phyloP scores from a whole-genome alignment of 2,329 filamentous ascomycete genomes.

The Aspergillus ochraceoroseus region DNA sequence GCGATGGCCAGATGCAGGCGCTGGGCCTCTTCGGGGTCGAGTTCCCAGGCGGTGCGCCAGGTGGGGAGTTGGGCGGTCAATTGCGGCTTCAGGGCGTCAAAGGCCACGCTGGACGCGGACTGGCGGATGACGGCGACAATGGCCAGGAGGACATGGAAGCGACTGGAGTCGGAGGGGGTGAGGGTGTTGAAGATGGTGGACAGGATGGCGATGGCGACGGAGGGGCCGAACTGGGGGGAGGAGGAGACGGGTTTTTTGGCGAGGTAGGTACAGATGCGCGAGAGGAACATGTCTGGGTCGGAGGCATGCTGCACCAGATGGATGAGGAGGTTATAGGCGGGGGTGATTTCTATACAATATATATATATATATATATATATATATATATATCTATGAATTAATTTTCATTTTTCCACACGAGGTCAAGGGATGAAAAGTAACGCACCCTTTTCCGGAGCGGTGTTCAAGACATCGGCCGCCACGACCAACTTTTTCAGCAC shows the following conservation, averaged over 20 bases:
- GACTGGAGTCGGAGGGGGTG: constrained; percentile 66
- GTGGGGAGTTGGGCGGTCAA: constrained; percentile 68
- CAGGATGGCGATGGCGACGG: constrained; percentile 81
- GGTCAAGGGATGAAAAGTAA: not conserved
- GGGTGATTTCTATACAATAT: constrained; percentile 67
- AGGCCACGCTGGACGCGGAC: constrained; percentile 65
- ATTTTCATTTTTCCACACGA: not conserved
- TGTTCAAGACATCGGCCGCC: constrained; percentile 70
- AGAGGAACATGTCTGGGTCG: constrained; percentile 79
- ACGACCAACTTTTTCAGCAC: constrained; percentile 84
- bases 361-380: constrained; percentile 13
- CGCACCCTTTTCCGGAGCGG: constrained; percentile 77
- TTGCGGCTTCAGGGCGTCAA: constrained; percentile 77
- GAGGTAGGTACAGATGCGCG: constrained; percentile 83
- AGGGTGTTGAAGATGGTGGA: constrained; percentile 97
- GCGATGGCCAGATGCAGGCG: constrained; percentile 79
- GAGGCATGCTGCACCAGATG: constrained; percentile 85
- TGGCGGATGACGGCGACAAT: constrained; percentile 77
- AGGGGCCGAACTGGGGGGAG: constrained; percentile 77
- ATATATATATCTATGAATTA: constrained; percentile 4
- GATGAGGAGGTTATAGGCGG: constrained; percentile 93
- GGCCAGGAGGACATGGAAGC: constrained; percentile 85
- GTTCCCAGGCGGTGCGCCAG: constrained; percentile 80
- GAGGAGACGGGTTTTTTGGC: constrained; percentile 78
- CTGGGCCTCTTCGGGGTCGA: constrained; percentile 74